Conservation (phyloP, 2,329 filamentous ascomycete genomes). For the Aspergillus neotritici region DNA sequence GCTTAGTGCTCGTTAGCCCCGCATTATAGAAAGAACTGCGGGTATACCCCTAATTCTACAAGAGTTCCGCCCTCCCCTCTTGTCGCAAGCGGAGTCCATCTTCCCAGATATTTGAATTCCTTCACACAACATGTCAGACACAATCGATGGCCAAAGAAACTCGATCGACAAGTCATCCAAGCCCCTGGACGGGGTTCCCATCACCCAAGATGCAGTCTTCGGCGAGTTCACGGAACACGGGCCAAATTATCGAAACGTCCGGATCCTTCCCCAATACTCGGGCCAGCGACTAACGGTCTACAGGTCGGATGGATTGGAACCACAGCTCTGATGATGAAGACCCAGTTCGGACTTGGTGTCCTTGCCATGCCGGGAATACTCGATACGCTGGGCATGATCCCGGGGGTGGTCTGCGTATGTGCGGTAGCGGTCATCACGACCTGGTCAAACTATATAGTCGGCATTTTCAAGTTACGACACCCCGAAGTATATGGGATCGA, state of each 20-base stretch:
- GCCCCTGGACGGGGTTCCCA: too few species aligned
- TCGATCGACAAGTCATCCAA: too few species aligned
- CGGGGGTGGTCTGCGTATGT: conserved; percentile 42
- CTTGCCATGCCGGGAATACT: conserved; percentile 37
- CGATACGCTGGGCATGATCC: conserved; percentile 43
- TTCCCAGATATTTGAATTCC: too few species aligned
- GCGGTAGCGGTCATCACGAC: conserved; percentile 41
- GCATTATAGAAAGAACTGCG: too few species aligned
- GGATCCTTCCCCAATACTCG: background rate
- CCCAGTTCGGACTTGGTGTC: conserved; percentile 21
- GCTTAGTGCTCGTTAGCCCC: too few species aligned
- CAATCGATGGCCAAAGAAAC: too few species aligned
- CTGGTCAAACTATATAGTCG: conserved; percentile 48
- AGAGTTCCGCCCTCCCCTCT: too few species aligned
- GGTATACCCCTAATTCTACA: too few species aligned
- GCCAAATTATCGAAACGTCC: conserved; percentile 26
- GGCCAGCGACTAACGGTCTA: background rate
- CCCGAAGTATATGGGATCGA: conserved; percentile 54
- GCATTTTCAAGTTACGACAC: conserved; percentile 48
- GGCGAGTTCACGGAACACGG: conserved; percentile 28
- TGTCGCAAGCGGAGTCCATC: too few species aligned
- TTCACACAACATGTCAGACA: too few species aligned
- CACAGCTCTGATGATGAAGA: conserved; percentile 41
- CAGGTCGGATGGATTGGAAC: conserved; percentile 43
- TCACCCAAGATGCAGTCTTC: conserved; percentile 25